A percentile compares a stretch with the other conserved stretches of the same genome.
phyloP scores from a whole-genome alignment of 2,329 filamentous ascomycete species.

The Parafenestella ontariensis region DNA sequence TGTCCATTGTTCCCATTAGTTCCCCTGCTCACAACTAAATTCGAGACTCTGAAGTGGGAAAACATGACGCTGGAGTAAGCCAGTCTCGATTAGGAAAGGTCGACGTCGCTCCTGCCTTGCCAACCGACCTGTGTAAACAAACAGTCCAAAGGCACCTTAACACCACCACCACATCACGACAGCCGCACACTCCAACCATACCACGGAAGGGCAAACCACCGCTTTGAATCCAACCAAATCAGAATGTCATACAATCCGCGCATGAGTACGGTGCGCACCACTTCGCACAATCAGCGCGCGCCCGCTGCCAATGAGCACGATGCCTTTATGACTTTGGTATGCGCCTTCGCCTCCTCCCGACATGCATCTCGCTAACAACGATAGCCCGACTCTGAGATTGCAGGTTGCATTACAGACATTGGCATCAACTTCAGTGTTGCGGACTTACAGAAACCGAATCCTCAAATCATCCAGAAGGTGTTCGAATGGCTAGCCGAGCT shows the following conservation, averaged over 20 bases:
- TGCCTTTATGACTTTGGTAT: constrained; percentile 60
- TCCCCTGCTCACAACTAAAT: not conserved
- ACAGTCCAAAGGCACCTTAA: constrained; percentile 10
- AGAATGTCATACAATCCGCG: constrained; percentile 58
- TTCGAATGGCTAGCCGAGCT: constrained; percentile 98
- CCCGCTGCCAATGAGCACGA: constrained; percentile 55
- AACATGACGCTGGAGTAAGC: not conserved
- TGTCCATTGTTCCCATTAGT: too few relatives aligned
- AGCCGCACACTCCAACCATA: not conserved
- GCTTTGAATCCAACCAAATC: not conserved
- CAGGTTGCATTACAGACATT: constrained; percentile 96
- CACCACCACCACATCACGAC: constrained; percentile 2
- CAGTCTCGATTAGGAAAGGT: not conserved
- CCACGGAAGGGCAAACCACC: not conserved
- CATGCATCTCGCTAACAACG: constrained; percentile 21
- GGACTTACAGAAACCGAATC: constrained; percentile 92
- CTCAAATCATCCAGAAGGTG: constrained; percentile 93
- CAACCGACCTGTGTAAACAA: constrained; percentile 23
- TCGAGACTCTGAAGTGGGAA: not conserved
- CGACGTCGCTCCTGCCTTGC: not conserved
- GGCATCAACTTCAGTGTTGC: constrained; percentile 86
- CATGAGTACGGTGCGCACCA: constrained; percentile 58
- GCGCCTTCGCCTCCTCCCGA: constrained; percentile 3
- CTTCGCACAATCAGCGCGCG: constrained; percentile 50
- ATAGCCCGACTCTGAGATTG: constrained; percentile 78